A percentile compares a stretch with the other conserved stretches of the same genome.
These are phyloP conservation scores for Cyberlindnera subsufficiens DNA, from an alignment of 805 yeast species.

Conservation along the genomic window DNA sequence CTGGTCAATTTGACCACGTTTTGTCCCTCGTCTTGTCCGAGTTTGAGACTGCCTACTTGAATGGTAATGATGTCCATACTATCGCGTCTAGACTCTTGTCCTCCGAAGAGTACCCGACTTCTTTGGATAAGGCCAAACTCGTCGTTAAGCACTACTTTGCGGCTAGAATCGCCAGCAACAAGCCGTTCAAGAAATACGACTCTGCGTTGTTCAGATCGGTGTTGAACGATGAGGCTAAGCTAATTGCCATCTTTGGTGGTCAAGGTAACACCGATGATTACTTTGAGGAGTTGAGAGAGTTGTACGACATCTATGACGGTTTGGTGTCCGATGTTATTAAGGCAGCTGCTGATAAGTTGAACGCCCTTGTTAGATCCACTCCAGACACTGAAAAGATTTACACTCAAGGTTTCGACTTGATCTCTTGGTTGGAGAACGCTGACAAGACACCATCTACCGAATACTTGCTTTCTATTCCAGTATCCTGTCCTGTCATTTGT, in stretches of 20 bases:
- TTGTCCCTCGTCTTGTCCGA: slow-evolving; percentile 68
- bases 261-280: slow-evolving; percentile 98
- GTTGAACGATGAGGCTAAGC: slow-evolving; percentile 47
- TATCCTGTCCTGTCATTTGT: slow-evolving; percentile 96
- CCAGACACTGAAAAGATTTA: slow-evolving; percentile 79
- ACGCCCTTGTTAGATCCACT: slow-evolving; percentile 60
- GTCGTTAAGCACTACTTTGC: slow-evolving; percentile 75
- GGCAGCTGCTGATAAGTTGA: slow-evolving; percentile 63
- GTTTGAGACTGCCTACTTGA: slow-evolving; percentile 75
- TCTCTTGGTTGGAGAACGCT: slow-evolving; percentile 81
- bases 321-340: slow-evolving; percentile 66
- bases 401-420: slow-evolving; percentile 88
- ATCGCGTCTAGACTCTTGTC: slow-evolving; percentile 67
- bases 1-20: slow-evolving; percentile 62
- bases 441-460: slow-evolving; percentile 86
- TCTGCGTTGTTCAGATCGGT: slow-evolving; percentile 63
- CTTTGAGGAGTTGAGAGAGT: slow-evolving; percentile 90
- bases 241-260: slow-evolving; percentile 93
- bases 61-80: slow-evolving; percentile 79
- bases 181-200: slow-evolving; percentile 43
- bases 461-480: slow-evolving; percentile 85
- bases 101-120: slow-evolving; percentile 55
- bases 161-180: slow-evolving; percentile 45
- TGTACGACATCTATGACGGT: slow-evolving; percentile 72
- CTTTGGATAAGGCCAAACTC: slow-evolving; percentile 61